phyloP scores from a whole-genome alignment of 352 stramenopile genomes.

The Globisporangium echinulatum region DNA sequence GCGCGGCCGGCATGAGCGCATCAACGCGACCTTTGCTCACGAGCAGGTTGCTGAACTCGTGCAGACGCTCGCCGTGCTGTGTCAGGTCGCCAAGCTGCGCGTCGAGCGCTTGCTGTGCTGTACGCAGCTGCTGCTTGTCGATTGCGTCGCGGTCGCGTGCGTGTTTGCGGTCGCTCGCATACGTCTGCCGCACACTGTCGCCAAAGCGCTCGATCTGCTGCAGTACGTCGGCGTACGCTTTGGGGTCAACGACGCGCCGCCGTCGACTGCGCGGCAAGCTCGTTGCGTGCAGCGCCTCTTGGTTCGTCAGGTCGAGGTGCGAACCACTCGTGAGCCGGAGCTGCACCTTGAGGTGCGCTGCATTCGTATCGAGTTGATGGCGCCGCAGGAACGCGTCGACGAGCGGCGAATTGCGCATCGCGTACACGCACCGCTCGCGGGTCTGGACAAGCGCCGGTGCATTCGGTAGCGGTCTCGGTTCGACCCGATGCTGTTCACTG shows the following conservation, averaged over 20 bases:
- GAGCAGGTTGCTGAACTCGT: conserved; percentile 64
- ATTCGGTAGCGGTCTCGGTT: background rate
- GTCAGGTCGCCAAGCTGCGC: conserved; percentile 31
- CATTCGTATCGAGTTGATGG: conserved; percentile 46
- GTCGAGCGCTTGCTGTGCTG: conserved; percentile 33
- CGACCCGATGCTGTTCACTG: too few species aligned
- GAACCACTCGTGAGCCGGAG: conserved; percentile 49
- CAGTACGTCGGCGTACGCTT: conserved; percentile 42
- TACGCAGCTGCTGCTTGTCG: conserved; percentile 23
- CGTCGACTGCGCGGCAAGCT: conserved; percentile 24
- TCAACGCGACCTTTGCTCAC: conserved; percentile 51
- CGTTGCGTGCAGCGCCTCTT: conserved; percentile 41
- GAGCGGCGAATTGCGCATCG: conserved; percentile 64
- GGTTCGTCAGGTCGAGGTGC: conserved; percentile 32
- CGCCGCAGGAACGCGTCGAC: conserved; percentile 46
- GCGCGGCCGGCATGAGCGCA: conserved; percentile 14
- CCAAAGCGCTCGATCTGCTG: conserved; percentile 52
- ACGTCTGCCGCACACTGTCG: conserved; percentile 34
- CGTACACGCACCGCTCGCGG: conserved; percentile 42
- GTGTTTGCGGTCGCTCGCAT: conserved; percentile 39
- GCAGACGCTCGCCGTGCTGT: conserved; percentile 28
- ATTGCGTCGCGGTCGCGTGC: conserved; percentile 21
- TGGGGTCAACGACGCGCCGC: conserved; percentile 39
- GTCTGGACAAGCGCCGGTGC: conserved; percentile 24
- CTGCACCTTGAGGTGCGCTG: conserved; percentile 38